Base-by-base conservation (phyloP, 2,329 filamentous ascomycete genomes). In the Xylaria sp. region DNA sequence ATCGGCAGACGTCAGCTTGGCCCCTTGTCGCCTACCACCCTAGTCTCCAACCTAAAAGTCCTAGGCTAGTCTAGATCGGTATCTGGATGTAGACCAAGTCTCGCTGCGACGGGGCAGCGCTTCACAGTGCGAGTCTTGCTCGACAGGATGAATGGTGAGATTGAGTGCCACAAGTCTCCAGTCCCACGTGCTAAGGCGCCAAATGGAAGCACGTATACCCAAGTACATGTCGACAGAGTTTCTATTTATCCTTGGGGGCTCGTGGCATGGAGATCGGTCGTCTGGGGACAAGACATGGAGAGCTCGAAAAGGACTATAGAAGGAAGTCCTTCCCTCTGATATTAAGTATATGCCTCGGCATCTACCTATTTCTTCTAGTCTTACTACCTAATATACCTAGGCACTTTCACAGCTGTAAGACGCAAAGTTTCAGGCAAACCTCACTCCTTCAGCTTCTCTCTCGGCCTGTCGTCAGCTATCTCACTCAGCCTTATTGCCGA, bases 121-220 rank as follows among this genome's bases (percentile, higher is more conserved):
- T 11, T 61, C 33, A 60, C 50, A 47, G 63, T 47, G 51, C 33
- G 53, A 63, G 36, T 15, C 29, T n/a, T n/a, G 25, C 15, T 25
- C 13, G 33, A 33, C 45, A 38, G 33, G 17, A 20, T 57, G 31
- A 54, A 45, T 44, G 47, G 56, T 53, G 45, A 67, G 49, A 51
- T 47, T 22, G 25, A 51, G 66, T 39, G 62, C 66, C 62, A 65
- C 54, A 66, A 47, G 45, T 51, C 42, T 44, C 63, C 63, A 63
- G 67, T 60, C 58, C 61, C 67, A 69, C 67, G 67, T 69, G 67
- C 67, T 20, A 29, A 45, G 51, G 60, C 60, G 63, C 53, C 56
- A 47, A 49, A 54, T 57, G 54, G 36, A 17, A 15, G 15, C 9
- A 39, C 15, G 13, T 20, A 51, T 27, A 53, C 50, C 50, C n/a